Conservation (phyloP, 768 basidiomycete genomes). For the Saitozyma podzolica region DNA sequence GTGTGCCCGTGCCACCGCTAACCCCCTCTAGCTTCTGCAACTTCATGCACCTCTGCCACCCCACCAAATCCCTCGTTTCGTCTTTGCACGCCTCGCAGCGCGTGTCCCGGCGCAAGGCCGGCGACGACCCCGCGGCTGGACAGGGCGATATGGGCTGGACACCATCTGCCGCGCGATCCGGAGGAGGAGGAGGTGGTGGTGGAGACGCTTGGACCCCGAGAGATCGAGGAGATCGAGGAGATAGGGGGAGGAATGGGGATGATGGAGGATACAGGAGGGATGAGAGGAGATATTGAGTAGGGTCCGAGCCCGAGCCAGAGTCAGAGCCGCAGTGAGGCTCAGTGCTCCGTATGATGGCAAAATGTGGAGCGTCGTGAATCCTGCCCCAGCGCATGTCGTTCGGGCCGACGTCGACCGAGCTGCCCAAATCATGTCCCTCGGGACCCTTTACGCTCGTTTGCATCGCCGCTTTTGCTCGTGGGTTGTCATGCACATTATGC, state of each 20-base stretch:
- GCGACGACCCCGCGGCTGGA: constrained; percentile 13
- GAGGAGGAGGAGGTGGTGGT: constrained; percentile 23
- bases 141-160: constrained; percentile 39
- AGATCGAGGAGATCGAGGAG: constrained; percentile 6
- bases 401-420: no score
- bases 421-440: no score
- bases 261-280: no score
- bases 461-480: no score
- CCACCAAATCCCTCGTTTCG: constrained; percentile 77
- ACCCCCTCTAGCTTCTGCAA: constrained; percentile 77
- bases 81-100: constrained; percentile 79
- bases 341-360: no score
- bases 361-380: no score
- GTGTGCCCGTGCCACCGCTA: constrained; percentile 1
- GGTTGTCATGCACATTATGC: no score
- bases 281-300: no score
- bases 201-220: constrained; percentile 1
- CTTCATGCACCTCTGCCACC: constrained; percentile 93
- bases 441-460: no score
- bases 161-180: constrained; percentile 26
- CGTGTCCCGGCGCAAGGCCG: constrained; percentile 52
- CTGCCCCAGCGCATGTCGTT: no score
- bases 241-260: constrained; percentile 2
- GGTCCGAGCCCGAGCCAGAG: no score
- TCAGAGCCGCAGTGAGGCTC: no score